Evolutionary conservation across 352 stramenopile species (phyloP), one percentile per base, ranked within the genome.

Genomic region (Phytophthora kernoviae): DNA sequence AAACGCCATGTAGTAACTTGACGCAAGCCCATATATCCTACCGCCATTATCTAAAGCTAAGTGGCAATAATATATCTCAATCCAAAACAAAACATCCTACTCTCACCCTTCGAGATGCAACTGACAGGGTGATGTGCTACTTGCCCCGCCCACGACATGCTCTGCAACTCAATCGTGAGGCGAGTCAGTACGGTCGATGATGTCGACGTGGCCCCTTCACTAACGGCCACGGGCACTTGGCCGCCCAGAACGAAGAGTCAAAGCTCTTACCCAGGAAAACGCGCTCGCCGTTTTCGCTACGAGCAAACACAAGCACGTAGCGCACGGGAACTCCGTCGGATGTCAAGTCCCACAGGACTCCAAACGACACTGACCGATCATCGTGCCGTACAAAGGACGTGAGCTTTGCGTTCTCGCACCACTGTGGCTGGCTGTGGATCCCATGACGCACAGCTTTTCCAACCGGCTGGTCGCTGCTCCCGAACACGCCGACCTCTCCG

Each of bases 191-290:
- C 24, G 30, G 54, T 36, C 55, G 55, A 65, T 22, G 55, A 54
- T 18, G 48, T n/a, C 55, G 61, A 69, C 56, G 56, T 62, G 45
- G 36, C 62, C 20, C 27, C 45, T 24, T 54, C 10, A 36, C 14
- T 22, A 26, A n/a, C 5, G 30, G 18, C 62, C 66, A 76, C 3
- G 33, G 14, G 24, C 22, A 77, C 14, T 53, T 52, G 14, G 53
- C 47, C 7, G 68, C 63, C 45, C 44, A 61, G 6, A 65, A 40
- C 39, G 42, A 47, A 22, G 27, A 32, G 21, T 68, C 58, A 33
- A 72, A 79, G 46, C 66, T 72, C 36, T 69, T 74, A 24, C 67
- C 70, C 6, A 79, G 18, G 42, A 72, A 70, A 24, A 45, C 11
- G 12, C 70, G 70, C 20, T 61, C 33, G 14, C 52, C 43, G 22